Percentiles rank a stretch among this genome's conserved stretches.
These are phyloP conservation scores for Debaryomyces sp. DNA, from an alignment of 1,139 yeast species.

Conservation along the genomic window DNA sequence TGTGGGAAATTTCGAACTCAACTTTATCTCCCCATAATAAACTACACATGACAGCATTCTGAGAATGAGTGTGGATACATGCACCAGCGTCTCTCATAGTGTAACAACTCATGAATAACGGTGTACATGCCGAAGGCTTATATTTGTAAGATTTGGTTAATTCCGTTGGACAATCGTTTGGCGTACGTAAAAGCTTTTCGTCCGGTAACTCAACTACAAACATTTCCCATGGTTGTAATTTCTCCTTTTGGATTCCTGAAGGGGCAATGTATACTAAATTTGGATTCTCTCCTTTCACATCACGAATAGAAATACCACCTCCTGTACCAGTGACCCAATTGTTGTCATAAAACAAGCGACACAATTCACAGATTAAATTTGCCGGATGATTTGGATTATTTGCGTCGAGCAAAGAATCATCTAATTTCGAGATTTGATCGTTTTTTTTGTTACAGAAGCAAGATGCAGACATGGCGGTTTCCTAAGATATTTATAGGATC, in stretches of 20 bases:
- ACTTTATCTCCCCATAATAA: slow-evolving; percentile 59
- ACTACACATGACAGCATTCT: slow-evolving; percentile 81
- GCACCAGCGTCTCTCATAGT: slow-evolving; percentile 80
- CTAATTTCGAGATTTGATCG: slow-evolving; percentile 1
- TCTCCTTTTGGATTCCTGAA: slow-evolving; percentile 93
- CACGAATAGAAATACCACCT: slow-evolving; percentile 86
- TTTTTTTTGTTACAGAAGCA: slow-evolving; percentile 6
- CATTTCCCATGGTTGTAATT: slow-evolving; percentile 80
- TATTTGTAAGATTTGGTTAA: slow-evolving; percentile 48
- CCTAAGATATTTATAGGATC: background rate
- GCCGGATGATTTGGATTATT: slow-evolving; percentile 77
- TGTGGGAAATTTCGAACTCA: slow-evolving; percentile 74
- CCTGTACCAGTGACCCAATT: slow-evolving; percentile 98
- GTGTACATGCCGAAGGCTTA: slow-evolving; percentile 94
- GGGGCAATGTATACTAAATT: slow-evolving; percentile 79
- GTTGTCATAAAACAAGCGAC: slow-evolving; percentile 73
- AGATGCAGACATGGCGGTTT: background rate
- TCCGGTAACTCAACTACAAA: slow-evolving; percentile 68
- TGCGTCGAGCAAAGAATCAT: slow-evolving; percentile 9
- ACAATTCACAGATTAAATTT: slow-evolving; percentile 78
- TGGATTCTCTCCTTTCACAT: slow-evolving; percentile 46
- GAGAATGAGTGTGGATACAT: slow-evolving; percentile 94
- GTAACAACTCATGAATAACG: slow-evolving; percentile 80
- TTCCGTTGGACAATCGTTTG: slow-evolving; percentile 48
- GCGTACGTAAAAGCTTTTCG: slow-evolving; percentile 60